Evolutionary conservation across 2,329 filamentous ascomycete species (phyloP), one percentile per base, ranked within the genome.

Genomic region (Colletotrichum aenigma): DNA sequence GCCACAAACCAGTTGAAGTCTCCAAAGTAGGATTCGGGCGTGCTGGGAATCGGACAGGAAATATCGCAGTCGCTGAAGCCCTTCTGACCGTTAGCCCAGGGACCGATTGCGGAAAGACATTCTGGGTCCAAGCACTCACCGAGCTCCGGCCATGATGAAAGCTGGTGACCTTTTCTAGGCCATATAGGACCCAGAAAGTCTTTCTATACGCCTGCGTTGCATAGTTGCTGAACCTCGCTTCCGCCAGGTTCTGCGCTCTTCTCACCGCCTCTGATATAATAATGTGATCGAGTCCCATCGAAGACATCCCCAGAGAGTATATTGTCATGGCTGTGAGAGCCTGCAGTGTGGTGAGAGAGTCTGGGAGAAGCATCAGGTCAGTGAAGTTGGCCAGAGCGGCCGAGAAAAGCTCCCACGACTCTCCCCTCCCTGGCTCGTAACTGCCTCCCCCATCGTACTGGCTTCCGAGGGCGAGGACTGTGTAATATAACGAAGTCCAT

Each of bases 161-260:
- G 34, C 78, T 81, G 1, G 76, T 74, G 9, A 80, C 79, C 65
- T 87, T 86, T 62, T 87, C 86, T 21, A 87, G 55, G 12, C 78
- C 78, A 67, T 86, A 87, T 18, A 86, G 79, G 0, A 85, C 82
- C 85, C 85, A 87, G 67, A 87, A 87, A 0, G 82, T 82, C 55
- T 80, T 79, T 32, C 81, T 79, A n/a, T 81, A 83, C 2, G 75
- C 69, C 8, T 74, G n/a, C 9, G 69, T 70, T 3, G 75, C 70
- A 6, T 65, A 62, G 10, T 75, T 79, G 4, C 71, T 48, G n/a
- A 80, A 71, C n/a, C 76, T 79, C 9, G 74, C 75, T 10, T 78
- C 76, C 1, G 79, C 77, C 1, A 83, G 77, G 38, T 79, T 82
- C 74, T 83, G 82, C 2, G 82, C 82, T 13, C 82, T 78, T 8